Evolutionary conservation across 768 basidiomycete species (phyloP).

Genomic region (Dentipellis sp.): DNA sequence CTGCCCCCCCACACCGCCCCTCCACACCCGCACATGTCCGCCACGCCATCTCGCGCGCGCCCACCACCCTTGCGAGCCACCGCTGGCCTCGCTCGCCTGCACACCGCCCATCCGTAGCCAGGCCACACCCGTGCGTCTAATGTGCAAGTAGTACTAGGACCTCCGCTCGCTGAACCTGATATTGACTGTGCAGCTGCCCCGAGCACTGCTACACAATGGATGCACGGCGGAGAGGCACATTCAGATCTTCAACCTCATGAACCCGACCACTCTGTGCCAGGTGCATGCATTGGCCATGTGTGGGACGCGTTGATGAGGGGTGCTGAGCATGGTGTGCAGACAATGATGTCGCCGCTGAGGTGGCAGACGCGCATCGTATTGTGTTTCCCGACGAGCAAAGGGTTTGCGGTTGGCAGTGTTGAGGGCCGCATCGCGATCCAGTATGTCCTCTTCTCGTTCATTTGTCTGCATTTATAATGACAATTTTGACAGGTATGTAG

Average conservation of each 20-base stretch:
- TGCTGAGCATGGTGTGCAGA: slow-evolving; percentile 31
- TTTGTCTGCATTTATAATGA: not conserved
- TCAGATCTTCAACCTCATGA: slow-evolving; percentile 79
- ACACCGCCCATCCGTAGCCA: no score
- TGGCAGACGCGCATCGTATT: slow-evolving; percentile 88
- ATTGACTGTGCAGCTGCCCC: slow-evolving; percentile 71
- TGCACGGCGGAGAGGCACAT: slow-evolving; percentile 87
- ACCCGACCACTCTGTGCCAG: slow-evolving; percentile 73
- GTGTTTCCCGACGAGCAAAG: slow-evolving; percentile 70
- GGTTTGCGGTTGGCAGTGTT: slow-evolving; percentile 79
- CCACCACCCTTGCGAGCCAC: no score
- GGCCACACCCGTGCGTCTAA: no score
- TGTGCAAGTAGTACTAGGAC: slow-evolving; percentile 98
- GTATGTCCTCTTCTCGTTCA: slow-evolving; percentile 38
- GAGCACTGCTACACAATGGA: slow-evolving; percentile 89
- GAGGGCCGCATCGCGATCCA: slow-evolving; percentile 94
- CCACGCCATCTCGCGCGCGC: no score
- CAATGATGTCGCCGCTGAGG: slow-evolving; percentile 78
- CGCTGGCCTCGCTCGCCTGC: no score
- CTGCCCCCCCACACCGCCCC: no score
- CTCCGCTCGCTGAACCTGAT: slow-evolving; percentile 68
- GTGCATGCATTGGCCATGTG: slow-evolving; percentile 24
- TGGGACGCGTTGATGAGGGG: not conserved
- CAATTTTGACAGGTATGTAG: slow-evolving; percentile 53
- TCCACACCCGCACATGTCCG: no score